Base-by-base conservation (phyloP, 768 basidiomycete genomes). In the Pleurotus eryngii region DNA sequence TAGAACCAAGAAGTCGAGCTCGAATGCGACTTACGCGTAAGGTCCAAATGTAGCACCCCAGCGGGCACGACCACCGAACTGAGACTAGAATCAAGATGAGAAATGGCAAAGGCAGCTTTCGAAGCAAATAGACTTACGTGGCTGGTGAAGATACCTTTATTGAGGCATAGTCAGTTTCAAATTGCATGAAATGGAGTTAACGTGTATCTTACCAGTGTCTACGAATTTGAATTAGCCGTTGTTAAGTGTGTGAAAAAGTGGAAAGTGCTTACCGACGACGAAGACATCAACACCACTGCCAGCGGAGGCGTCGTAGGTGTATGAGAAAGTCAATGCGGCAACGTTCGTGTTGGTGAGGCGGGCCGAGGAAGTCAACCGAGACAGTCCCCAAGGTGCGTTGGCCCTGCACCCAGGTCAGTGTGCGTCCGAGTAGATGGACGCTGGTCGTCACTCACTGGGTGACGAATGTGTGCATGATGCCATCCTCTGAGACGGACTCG, bases 41-140 rank as follows among this genome's bases (percentile, higher is more conserved):
- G 59, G 66, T 12, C 71, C 71, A 54, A 77, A 75, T 30, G 69
- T 73, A 1, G 66, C 63, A 8, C 77, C 78, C 72, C 73, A 77
- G 15, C 55, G 60, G 15, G 77, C 78, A 37, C 78, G 76, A 3
- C 75, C 76, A 57, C 67, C 74, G 55, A 80, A 80, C 57, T 74
- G 63, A 15, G 46, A 48, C 74, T 76, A 17, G 12, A 50, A 38
- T 6, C 8, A 6, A 15, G 39, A 14, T 59, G 9, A 55, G 40
- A 39, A 15, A 7, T 6, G 37, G 35, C 20, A 26, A 26, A 27
- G 18, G 14, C 27, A 15, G 15, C 22, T 26, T 22, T 49, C 17
- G 46, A 46, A 42, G 40, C 30, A 55, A 42, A 37, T 12, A 17
- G 17, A 57, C 67, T 12, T 59, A 69, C 68, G 57, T 70, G 69